These are phyloP conservation scores for Wickerhamiella slavikovae DNA, from an alignment of 805 yeast genomes.

Conservation along the genomic window DNA sequence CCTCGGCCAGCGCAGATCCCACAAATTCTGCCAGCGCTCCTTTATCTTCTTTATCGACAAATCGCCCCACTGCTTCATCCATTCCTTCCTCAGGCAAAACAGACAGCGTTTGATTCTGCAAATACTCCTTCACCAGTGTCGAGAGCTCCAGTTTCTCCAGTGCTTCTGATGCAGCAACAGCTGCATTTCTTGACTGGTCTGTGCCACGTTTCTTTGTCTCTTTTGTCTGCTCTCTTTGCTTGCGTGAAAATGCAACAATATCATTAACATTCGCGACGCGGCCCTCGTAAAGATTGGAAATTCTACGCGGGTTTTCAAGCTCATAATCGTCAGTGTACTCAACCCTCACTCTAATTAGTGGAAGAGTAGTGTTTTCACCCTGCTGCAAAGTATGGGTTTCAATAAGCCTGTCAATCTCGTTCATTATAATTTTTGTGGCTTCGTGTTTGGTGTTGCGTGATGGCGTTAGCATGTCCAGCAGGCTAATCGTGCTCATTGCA, in stretches of 20 bases:
- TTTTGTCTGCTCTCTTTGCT: no score
- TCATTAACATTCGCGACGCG: constrained; percentile 81
- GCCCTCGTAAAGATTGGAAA: constrained; percentile 80
- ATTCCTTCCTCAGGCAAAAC: constrained; percentile 60
- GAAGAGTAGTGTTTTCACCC: constrained; percentile 38
- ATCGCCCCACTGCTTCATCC: constrained; percentile 47
- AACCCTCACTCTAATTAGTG: constrained; percentile 61
- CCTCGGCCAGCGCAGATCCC: constrained; percentile 13
- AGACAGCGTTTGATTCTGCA: constrained; percentile 42
- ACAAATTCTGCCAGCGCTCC: constrained; percentile 32
- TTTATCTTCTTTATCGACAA: constrained; percentile 71
- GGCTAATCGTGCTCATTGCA: constrained; percentile 41
- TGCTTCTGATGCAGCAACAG: constrained; percentile 6
- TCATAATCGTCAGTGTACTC: constrained; percentile 84
- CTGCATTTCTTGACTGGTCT: no score
- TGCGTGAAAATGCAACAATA: constrained; percentile 35
- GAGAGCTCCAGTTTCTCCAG: constrained; percentile 25
- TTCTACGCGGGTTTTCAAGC: constrained; percentile 75
- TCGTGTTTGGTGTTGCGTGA: constrained; percentile 19
- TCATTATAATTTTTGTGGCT: constrained; percentile 36
- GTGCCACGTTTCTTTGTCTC: constrained; percentile 1
- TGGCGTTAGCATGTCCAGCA: constrained; percentile 19
- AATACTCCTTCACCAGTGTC: constrained; percentile 37
- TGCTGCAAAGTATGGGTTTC: no score
- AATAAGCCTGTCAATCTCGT: constrained; percentile 49